Base-by-base conservation (phyloP, 2,329 filamentous ascomycete genomes). In the Diplodia mutila region DNA sequence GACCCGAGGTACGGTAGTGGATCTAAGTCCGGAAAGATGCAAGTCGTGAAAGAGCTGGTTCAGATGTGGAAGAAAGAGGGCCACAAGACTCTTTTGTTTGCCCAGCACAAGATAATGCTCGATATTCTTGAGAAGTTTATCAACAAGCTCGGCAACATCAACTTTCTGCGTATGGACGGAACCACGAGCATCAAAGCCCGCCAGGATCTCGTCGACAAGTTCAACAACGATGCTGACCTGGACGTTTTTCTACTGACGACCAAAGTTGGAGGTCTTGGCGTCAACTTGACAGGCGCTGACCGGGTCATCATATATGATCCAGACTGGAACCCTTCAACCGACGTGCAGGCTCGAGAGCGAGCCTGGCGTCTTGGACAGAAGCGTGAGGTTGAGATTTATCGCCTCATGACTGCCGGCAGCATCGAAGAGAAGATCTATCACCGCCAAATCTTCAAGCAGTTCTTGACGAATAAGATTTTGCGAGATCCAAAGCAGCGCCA, bases 341-440 rank as follows among this genome's bases (percentile, higher is more conserved):
- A 99, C 75, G 85, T 97, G 29, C 95, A 99, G 80, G 95, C 95
- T 18, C 90, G 95, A 57, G 95, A 99, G 79, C 88, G 95, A 74
- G 95, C 96, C 6, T 99, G 95, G 95, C 89, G 95, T 67, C 82
- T 99, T 1, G 95, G 95, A 0, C 95, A 99, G 80, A 97, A 96
- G 78, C 90, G 91, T 65, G 93, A 97, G 57, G 95, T 99, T 32
- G 94, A 93, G 4, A 97, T 99, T 25, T 99, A 97, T 77, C 91
- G 96, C 42, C 85, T 99, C n/a, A 97, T 99, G 91, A 97, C 93
- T 4, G 93, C 94, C 5, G 95, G 95, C 1, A 99, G 96, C 0
- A 99, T 99, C 27, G 95, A 99, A 76, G 95, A 99, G 79, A 99
- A 99, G 82, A 99, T 99, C 34, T 99, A 98, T 70, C 94, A 99